A percentile compares a stretch with the other conserved stretches of the same genome.
These are phyloP conservation scores for Crithidia fasciculata DNA, from an alignment of 208 protist species.

Conservation along the genomic window DNA sequence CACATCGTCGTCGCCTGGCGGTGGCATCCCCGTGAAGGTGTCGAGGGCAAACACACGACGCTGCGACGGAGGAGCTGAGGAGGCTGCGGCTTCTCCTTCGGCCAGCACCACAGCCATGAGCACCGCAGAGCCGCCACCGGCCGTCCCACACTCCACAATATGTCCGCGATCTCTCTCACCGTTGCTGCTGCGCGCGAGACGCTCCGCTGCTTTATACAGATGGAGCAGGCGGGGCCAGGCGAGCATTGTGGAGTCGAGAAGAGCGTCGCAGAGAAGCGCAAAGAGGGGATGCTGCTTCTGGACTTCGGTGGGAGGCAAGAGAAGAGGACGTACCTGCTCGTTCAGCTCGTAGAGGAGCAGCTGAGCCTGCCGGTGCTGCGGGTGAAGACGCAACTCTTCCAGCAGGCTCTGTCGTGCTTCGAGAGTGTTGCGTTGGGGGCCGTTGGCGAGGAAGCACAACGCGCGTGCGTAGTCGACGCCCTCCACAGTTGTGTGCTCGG, in stretches of 20 bases:
- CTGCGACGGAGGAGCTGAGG: background rate
- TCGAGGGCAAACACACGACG: slow-evolving; percentile 70
- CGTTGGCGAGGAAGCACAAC: slow-evolving; percentile 62
- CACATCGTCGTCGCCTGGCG: slow-evolving; percentile 43
- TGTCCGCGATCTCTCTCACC: slow-evolving; percentile 21
- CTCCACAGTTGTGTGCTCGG: slow-evolving; percentile 1
- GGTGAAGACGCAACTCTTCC: slow-evolving; percentile 72
- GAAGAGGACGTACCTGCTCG: slow-evolving; percentile 31
- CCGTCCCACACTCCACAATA: slow-evolving; percentile 81
- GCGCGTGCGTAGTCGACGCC: slow-evolving; percentile 76
- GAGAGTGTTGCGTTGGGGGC: slow-evolving; percentile 33
- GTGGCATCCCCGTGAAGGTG: slow-evolving; percentile 78
- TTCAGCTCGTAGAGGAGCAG: slow-evolving; percentile 64
- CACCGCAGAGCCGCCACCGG: slow-evolving; percentile 69
- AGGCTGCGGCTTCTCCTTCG: slow-evolving; percentile 26
- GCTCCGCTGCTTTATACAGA: slow-evolving; percentile 45
- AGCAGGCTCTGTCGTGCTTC: slow-evolving; percentile 72
- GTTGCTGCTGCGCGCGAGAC: slow-evolving; percentile 15
- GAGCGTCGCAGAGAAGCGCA: slow-evolving; percentile 65
- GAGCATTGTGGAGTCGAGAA: slow-evolving; percentile 83
- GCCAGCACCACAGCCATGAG: slow-evolving; percentile 64
- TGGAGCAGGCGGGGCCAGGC: slow-evolving; percentile 73
- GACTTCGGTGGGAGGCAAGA: slow-evolving; percentile 60
- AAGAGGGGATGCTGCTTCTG: slow-evolving; percentile 59
- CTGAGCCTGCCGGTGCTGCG: slow-evolving; percentile 34